phyloP scores from a whole-genome alignment of 257 asterid species.

The Nicotiana attenuata region DNA sequence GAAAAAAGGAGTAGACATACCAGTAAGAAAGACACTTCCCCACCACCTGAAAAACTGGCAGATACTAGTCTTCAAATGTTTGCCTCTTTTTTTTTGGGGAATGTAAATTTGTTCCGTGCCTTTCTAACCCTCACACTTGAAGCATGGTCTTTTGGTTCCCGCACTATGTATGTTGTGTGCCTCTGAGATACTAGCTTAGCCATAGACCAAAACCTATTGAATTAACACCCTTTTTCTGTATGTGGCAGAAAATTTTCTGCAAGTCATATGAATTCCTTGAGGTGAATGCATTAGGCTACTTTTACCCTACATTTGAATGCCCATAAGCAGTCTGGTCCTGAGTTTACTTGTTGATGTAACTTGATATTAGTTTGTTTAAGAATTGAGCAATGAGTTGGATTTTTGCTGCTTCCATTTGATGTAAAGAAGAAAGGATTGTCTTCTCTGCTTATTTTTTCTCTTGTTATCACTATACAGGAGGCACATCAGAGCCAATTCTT shows the following conservation, averaged over 20 bases:
- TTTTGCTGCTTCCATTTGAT: not conserved
- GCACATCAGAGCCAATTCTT: conserved; percentile 56
- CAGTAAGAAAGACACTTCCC: not conserved
- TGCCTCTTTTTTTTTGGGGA: not conserved
- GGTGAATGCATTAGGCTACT: not conserved
- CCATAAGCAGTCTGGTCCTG: not conserved
- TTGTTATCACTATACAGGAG: conserved; percentile 44
- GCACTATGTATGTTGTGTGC: not conserved
- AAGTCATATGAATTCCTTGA: not conserved
- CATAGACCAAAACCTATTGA: not conserved
- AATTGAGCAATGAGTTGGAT: not conserved
- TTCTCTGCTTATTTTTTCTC: not conserved
- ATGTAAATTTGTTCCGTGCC: no score
- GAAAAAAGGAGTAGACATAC: not conserved
- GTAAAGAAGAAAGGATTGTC: not conserved
- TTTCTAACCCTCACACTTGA: no score
- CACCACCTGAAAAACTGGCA: not conserved
- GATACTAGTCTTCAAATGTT: not conserved
- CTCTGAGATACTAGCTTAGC: conserved; percentile 2
- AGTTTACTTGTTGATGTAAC: not conserved
- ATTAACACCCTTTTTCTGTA: conserved; percentile 1
- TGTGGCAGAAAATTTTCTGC: not conserved
- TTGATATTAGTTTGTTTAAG: not conserved
- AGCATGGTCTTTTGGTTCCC: not conserved
- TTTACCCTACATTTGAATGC: not conserved